phyloP scores from a whole-genome alignment of 2,329 filamentous ascomycete genomes.

The Clarireedia monteithiana region DNA sequence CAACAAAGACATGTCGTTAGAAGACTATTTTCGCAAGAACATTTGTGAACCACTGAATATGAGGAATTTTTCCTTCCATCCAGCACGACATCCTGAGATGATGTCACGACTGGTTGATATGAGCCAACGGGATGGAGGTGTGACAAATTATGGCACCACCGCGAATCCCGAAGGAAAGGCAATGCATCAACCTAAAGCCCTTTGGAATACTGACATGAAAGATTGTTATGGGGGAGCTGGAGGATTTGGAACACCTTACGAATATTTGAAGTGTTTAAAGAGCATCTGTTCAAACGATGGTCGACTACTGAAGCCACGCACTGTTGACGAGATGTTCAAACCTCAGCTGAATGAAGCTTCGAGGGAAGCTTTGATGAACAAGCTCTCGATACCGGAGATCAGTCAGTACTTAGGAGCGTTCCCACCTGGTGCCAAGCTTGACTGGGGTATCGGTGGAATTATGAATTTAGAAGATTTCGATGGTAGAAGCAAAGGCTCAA shows the following conservation, averaged over 20 bases:
- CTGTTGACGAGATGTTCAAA: slow-evolving; percentile 39
- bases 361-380: slow-evolving; percentile 21
- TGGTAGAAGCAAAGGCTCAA: slow-evolving; percentile 31
- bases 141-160: slow-evolving; percentile 11
- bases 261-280: slow-evolving; percentile 38
- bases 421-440: slow-evolving; percentile 30
- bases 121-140: slow-evolving; percentile 15
- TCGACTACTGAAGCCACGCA: slow-evolving; percentile 36
- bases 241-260: slow-evolving; percentile 29
- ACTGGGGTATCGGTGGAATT: slow-evolving; percentile 37
- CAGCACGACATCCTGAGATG: slow-evolving; percentile 11
- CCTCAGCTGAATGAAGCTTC: slow-evolving; percentile 34
- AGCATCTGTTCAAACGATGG: slow-evolving; percentile 43
- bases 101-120: slow-evolving; percentile 16
- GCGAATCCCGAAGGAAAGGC: slow-evolving; percentile 12
- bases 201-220: slow-evolving; percentile 7
- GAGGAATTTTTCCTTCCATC: slow-evolving; percentile 17
- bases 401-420: slow-evolving; percentile 19
- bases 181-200: slow-evolving; percentile 5
- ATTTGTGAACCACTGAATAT: slow-evolving; percentile 31
- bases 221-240: slow-evolving; percentile 31
- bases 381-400: slow-evolving; percentile 9
- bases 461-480: slow-evolving; percentile 33
- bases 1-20: slow-evolving; percentile 13
- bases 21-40: slow-evolving; percentile 38